phyloP scores from a whole-genome alignment of 148 eudicot species.

The Pouteria glomerata region DNA sequence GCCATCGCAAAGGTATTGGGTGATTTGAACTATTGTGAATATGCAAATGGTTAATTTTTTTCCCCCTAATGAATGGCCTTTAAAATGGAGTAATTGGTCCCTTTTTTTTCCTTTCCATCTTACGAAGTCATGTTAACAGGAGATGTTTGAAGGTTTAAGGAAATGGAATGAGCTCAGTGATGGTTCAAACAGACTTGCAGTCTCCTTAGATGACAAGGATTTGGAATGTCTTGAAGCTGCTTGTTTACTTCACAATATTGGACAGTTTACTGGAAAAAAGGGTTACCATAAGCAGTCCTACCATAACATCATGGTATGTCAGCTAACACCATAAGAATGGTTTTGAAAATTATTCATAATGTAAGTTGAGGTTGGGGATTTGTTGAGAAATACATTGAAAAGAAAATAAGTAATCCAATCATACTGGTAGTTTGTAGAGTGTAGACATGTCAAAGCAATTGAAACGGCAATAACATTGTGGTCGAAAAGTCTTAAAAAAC shows the following conservation, averaged over 20 bases:
- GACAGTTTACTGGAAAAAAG: conserved; percentile 52
- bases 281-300: conserved; percentile 71
- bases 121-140: conserved; percentile 31
- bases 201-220: conserved; percentile 44
- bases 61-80: background rate
- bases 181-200: conserved; percentile 10
- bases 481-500: background rate
- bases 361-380: background rate
- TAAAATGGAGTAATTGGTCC: background rate
- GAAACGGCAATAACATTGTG: background rate
- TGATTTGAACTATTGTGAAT: background rate
- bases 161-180: conserved; percentile 26
- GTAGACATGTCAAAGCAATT: background rate
- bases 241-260: conserved; percentile 69
- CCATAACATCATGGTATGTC: conserved; percentile 49
- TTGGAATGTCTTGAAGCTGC: conserved; percentile 78
- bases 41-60: background rate
- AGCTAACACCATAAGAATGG: background rate
- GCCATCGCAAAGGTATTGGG: conserved; percentile 45
- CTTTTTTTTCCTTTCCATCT: background rate
- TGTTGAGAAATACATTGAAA: background rate
- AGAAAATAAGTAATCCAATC: background rate
- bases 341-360: background rate
- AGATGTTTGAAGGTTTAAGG: conserved; percentile 51
- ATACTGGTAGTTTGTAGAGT: no score